Conservation (phyloP, 495 filamentous ascomycete species). For the Bryoglossum gracile region DNA sequence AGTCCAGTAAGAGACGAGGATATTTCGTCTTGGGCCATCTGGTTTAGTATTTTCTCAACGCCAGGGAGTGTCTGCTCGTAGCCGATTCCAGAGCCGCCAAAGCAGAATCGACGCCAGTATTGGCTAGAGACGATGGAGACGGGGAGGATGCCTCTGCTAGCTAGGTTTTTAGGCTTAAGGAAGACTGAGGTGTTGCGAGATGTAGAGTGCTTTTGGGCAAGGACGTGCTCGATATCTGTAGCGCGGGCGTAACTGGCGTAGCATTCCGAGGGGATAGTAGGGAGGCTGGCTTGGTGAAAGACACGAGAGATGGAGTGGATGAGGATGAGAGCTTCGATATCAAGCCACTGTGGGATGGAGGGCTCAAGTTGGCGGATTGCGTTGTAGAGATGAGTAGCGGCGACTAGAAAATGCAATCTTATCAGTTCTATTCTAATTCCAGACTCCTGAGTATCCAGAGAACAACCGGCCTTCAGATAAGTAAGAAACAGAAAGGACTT, state of each 20-base stretch:
- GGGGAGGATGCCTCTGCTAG: conserved; percentile 1
- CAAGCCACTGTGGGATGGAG: conserved; percentile 1
- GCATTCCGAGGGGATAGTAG: background rate
- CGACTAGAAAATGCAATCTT: background rate
- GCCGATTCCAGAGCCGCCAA: background rate
- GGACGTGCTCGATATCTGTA: background rate
- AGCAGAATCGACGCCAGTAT: conserved; percentile 3
- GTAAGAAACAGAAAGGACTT: background rate
- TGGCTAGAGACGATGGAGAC: background rate
- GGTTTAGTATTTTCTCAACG: conserved; percentile 4
- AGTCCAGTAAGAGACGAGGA: background rate
- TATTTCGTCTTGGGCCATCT: conserved; percentile 3
- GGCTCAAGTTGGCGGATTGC: background rate
- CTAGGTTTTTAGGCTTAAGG: background rate
- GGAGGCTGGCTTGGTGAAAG: background rate
- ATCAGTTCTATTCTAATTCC: background rate
- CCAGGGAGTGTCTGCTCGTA: conserved; percentile 1
- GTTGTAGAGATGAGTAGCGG: conserved; percentile 6
- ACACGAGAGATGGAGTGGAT: conserved; percentile 4
- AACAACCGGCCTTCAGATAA: background rate
- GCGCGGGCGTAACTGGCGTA: background rate
- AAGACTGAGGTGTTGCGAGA: background rate
- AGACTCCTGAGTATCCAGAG: background rate
- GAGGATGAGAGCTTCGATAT: conserved; percentile 10
- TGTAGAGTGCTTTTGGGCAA: background rate